Conservation (phyloP, 2,329 filamentous ascomycete species). For the Sporothrix phasma region DNA sequence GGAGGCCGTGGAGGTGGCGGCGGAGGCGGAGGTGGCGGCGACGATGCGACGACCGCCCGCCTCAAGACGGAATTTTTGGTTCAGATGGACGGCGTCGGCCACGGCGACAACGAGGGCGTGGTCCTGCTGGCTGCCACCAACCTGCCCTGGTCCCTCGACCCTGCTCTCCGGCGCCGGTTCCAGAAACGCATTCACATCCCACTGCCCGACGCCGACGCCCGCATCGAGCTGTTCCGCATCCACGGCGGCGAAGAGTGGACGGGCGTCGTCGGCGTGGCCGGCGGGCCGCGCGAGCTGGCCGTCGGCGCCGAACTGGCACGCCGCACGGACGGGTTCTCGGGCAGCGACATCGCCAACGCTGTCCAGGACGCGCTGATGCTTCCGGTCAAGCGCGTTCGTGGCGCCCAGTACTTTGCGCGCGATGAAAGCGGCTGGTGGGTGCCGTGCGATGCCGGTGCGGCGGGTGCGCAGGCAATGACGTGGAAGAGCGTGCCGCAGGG, state of each 20-base stretch:
- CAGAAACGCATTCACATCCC: conserved; percentile 70
- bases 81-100: conserved; percentile 93
- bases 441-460: background rate
- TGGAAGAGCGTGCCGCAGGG: conserved; percentile 10
- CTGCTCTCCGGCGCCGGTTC: conserved; percentile 79
- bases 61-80: conserved; percentile 96
- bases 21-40: background rate
- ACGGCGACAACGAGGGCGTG: conserved; percentile 58
- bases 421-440: background rate
- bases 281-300: conserved; percentile 45
- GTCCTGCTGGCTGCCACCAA: conserved; percentile 93
- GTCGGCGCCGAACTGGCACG: conserved; percentile 61
- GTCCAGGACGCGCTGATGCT: conserved; percentile 13
- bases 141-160: conserved; percentile 90
- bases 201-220: conserved; percentile 70
- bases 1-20: conserved; percentile 26
- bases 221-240: conserved; percentile 78
- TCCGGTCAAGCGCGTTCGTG: conserved; percentile 9
- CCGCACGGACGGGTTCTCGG: conserved; percentile 79
- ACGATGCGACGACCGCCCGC: conserved; percentile 59
- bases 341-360: conserved; percentile 27
- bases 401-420: conserved; percentile 1
- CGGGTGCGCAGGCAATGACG: conserved; percentile 8
- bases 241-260: conserved; percentile 70
- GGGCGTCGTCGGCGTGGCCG: conserved; percentile 58